Conservation (phyloP, 2,329 filamentous ascomycete species). For the Ophiocordyceps camponoti-rufipedis region DNA sequence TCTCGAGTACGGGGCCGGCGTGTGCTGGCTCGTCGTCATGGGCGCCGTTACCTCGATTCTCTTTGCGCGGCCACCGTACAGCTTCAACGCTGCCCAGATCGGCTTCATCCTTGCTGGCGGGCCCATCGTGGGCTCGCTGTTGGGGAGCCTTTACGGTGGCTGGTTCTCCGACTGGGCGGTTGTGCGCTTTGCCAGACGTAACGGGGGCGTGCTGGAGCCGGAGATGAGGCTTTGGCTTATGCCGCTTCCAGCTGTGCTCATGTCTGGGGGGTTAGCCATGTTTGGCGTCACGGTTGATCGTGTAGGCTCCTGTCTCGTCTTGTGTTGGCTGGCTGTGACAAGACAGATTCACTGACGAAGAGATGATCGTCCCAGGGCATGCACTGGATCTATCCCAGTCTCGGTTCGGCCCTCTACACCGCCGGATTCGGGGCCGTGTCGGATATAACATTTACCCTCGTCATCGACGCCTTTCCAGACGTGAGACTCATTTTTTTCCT, state of each 20-base stretch:
- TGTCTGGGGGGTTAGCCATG: slow-evolving; percentile 19
- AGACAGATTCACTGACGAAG: not conserved
- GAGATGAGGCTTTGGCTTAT: slow-evolving; percentile 21
- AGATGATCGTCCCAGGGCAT: slow-evolving; percentile 14
- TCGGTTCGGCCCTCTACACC: slow-evolving; percentile 17
- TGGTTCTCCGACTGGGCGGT: slow-evolving; percentile 19
- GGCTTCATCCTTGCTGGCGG: slow-evolving; percentile 11
- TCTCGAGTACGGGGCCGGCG: slow-evolving; percentile 17
- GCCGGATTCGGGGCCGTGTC: slow-evolving; percentile 19
- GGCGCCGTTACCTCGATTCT: slow-evolving; percentile 14
- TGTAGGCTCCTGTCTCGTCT: slow-evolving; percentile 7
- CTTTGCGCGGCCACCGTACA: slow-evolving; percentile 16
- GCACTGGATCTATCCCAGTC: slow-evolving; percentile 21
- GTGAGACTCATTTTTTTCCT: slow-evolving; percentile 1
- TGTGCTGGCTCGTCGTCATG: slow-evolving; percentile 16
- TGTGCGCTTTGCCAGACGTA: slow-evolving; percentile 16
- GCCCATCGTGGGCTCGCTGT: slow-evolving; percentile 17
- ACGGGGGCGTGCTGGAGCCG: slow-evolving; percentile 22
- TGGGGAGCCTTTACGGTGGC: slow-evolving; percentile 21
- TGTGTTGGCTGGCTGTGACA: not conserved
- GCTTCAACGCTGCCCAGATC: slow-evolving; percentile 8
- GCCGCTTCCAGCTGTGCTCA: slow-evolving; percentile 11
- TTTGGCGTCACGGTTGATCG: slow-evolving; percentile 17
- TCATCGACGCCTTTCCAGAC: slow-evolving; percentile 16
- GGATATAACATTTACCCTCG: slow-evolving; percentile 16